Conservation (phyloP, 148 eudicot species). For the Chenopodium formosanum region DNA sequence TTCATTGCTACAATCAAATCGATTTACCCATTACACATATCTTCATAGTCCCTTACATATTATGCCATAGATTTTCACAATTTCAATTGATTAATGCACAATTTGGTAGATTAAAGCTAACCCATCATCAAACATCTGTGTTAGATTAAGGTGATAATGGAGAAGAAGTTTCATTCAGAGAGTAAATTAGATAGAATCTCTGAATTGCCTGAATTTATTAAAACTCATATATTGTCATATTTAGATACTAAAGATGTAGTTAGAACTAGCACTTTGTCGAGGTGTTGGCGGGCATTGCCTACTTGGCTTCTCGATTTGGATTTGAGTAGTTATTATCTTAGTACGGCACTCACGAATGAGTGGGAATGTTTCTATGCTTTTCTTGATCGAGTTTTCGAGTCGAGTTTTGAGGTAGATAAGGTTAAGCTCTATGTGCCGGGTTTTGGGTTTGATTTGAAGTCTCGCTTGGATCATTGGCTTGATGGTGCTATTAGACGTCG, state of each 20-base stretch:
- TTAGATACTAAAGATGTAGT: background rate
- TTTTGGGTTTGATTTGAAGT: conserved; percentile 1
- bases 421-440: conserved; percentile 15
- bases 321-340: background rate
- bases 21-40: no score
- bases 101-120: background rate
- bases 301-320: background rate
- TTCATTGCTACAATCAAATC: no score
- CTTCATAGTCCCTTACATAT: no score
- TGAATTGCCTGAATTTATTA: conserved; percentile 13
- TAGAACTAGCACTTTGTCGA: conserved; percentile 11
- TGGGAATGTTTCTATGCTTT: conserved; percentile 9
- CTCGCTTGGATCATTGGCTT: conserved; percentile 19
- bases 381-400: conserved; percentile 11
- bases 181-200: conserved; percentile 8
- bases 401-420: background rate
- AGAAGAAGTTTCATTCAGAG: conserved; percentile 5
- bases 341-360: background rate
- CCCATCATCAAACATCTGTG: background rate
- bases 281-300: conserved; percentile 16
- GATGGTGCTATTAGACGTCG: conserved; percentile 1
- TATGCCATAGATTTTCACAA: no score
- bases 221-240: conserved; percentile 9
- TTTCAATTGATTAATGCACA: no score
- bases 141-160: background rate